phyloP scores from a whole-genome alignment of 108 stramenopile genomes.

The Pseudonitzschia multistriata region DNA sequence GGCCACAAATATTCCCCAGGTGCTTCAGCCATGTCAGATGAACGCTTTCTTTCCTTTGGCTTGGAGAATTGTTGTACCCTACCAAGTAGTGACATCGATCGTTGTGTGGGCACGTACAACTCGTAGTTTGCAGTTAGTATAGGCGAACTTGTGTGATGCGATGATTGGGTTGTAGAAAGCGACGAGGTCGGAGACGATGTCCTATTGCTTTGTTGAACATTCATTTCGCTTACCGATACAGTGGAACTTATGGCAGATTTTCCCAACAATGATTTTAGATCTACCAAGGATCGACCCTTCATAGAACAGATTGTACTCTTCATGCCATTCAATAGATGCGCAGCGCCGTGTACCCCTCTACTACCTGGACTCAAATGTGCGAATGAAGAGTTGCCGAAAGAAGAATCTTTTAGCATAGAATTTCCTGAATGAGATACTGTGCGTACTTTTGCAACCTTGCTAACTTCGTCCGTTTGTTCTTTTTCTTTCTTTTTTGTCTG shows the following conservation, averaged over 20 bases:
- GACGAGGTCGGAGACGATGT: not conserved
- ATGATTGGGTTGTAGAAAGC: not conserved
- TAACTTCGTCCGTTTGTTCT: not conserved
- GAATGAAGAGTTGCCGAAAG: not conserved
- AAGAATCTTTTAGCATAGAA: not conserved
- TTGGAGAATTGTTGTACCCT: constrained; percentile 7
- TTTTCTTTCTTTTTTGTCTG: not conserved
- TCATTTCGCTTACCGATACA: not conserved
- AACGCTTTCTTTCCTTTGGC: not conserved
- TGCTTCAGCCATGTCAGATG: not conserved
- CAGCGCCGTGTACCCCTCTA: constrained; percentile 50
- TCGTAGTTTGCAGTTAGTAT: not conserved
- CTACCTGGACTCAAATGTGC: constrained; percentile 31
- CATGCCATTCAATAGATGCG: constrained; percentile 45
- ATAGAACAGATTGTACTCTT: not conserved
- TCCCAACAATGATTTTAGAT: constrained; percentile 18
- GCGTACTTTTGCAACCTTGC: not conserved
- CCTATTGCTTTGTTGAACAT: not conserved
- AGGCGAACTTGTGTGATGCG: not conserved
- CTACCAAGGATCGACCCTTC: constrained; percentile 11
- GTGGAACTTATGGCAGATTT: not conserved
- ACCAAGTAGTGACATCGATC: constrained; percentile 21
- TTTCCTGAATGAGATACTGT: not conserved
- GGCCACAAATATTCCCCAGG: constrained; percentile 24
- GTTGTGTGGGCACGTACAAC: not conserved